Evolutionary conservation across 768 basidiomycete species (phyloP), one percentile per base, ranked within the genome.

Genomic region (Lactarius indigo): DNA sequence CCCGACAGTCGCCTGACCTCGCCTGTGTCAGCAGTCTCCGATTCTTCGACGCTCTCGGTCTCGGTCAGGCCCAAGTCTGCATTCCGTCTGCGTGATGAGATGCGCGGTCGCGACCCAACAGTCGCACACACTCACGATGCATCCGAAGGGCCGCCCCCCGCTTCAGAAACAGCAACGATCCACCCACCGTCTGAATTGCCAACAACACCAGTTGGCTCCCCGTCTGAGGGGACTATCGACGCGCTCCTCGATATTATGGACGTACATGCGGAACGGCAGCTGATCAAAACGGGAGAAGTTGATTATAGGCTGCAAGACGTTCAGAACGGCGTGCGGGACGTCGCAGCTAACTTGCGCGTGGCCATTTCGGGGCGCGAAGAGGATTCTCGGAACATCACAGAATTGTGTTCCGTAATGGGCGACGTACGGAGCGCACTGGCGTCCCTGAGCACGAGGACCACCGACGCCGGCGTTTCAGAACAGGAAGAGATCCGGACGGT

Each of bases 401-500:
- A 69, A 62, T 58, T 68, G 26, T 63, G 65, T 33, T 55, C 58
- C 10, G 60, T 41, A 2, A 52, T 70, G 15, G 63, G 41, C 37
- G 55, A 66, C n/a, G 50, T 70, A 7, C 68, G 62, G 33, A 57
- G 15, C 54, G 39, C 37, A 5, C 41, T 68, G 5, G 35, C 55
- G n/a, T 15, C 28, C 28, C 33, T 69, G 30, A 56, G 41, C 44
- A 37, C 59, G 65, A 44, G 23, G 31, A 26, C 59, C 13, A 7
- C 5, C 20, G 35, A 39, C 52, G 50, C 26, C 13, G 35, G 39
- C 20, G 28, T 10, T 39, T 20, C 31, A 18, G 35, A 59, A 31
- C 56, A 54, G 44, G 80, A 79, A 33, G 80, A 76, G 18, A 73
- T 85, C 50, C 76, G 78, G 59, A 60, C 64, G 3, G 79, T 78